phyloP scores from a whole-genome alignment of 2,329 filamentous ascomycete genomes.

The Monilinia laxa region DNA sequence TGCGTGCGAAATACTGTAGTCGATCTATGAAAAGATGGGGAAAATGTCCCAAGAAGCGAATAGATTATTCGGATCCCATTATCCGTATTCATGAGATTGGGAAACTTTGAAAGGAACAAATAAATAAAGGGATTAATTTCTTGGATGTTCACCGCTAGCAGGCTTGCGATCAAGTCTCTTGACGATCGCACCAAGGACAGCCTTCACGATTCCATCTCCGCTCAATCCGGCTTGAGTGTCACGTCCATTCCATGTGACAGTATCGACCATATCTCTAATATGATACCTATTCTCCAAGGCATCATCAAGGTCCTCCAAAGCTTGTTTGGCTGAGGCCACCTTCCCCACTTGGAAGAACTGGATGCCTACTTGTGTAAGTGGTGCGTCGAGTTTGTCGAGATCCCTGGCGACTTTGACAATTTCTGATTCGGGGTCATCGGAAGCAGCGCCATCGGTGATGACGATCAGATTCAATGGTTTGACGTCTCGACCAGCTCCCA shows the following conservation, averaged over 20 bases:
- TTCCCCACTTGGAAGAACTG: constrained; percentile 95
- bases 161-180: constrained; percentile 57
- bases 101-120: too few species aligned
- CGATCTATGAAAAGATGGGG: background rate
- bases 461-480: constrained; percentile 90
- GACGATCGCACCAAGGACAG: constrained; percentile 75
- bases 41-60: background rate
- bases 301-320: constrained; percentile 75
- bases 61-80: background rate
- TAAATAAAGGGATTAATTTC: background rate
- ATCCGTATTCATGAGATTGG: background rate
- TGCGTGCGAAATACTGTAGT: background rate
- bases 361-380: constrained; percentile 80
- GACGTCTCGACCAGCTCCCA: constrained; percentile 45
- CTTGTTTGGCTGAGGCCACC: constrained; percentile 62
- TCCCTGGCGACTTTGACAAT: constrained; percentile 67
- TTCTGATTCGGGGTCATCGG: constrained; percentile 72
- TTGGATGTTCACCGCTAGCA: constrained; percentile 30
- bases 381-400: constrained; percentile 68
- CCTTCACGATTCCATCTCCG: constrained; percentile 74
- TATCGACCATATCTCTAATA: constrained; percentile 88
- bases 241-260: constrained; percentile 67
- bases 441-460: constrained; percentile 83
- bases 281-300: constrained; percentile 56
- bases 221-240: constrained; percentile 49